Evolutionary conservation across 192 early-diverging fungal species (phyloP), one percentile per base, ranked within the genome.

Genomic region (Coemansia sp.): DNA sequence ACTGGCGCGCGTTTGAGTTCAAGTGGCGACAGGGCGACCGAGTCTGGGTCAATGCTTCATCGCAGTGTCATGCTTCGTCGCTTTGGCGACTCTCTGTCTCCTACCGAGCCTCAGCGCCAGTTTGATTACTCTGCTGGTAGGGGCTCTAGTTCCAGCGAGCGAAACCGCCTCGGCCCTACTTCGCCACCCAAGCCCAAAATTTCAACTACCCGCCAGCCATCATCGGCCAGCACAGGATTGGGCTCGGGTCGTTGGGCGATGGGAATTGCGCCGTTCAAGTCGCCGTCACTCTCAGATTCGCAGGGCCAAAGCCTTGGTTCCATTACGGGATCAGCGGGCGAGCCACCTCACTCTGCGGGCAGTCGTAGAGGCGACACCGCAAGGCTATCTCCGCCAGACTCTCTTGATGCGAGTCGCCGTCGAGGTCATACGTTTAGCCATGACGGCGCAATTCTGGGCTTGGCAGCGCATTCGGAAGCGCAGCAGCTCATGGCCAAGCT

Each of bases 261-360:
- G 30, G 69, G 69, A n/a, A 50, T 84, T 60, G 67, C 83, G 27
- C 83, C 83, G 24, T 84, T 84, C 74, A 81, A 81, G 20, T 80
- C 83, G 58, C 77, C 83, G 4, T 84, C 78, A 35, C 50, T 80
- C 35, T 67, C 79, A 0, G 74, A 69, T 53, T 81, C 83, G 45
- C 79, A 78, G 0, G 55, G 53, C 29, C 47, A 47, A 7, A 58
- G 60, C 4, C 22, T 55, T 13, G 69, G 69, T 35, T 27, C 58
- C 0, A 61, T 68, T 60, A 60, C 61, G 3, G 53, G 53, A 56
- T 29, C 53, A 1, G 53, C 53, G 11, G 53, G 53, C 7, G 53
- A 30, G 30, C 29, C 53, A 16, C 53, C 53, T 56, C 53, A 16
- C 53, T 56, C 53, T 34, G 13, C 29, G 4, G 13, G 53, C 53